Base-by-base conservation (phyloP, 345 rosid species). In the Hirschfeldia incana region DNA sequence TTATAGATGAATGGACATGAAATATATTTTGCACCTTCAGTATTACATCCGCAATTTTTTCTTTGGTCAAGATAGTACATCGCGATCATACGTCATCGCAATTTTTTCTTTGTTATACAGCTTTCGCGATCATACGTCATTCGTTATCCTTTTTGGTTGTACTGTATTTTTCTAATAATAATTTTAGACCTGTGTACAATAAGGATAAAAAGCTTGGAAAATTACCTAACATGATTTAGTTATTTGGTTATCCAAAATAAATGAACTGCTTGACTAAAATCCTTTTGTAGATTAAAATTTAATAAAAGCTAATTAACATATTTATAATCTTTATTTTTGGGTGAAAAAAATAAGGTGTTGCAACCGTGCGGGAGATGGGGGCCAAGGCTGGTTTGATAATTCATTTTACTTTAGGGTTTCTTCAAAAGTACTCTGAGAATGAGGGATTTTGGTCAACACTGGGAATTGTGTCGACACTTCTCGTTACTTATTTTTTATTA, bases 381-480 rank as follows among this genome's bases (percentile, higher is more conserved):
- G 61, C 32, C 32, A 3, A 0, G 32, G 53, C 53, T 46, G 53
- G 53, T 12, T 46, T 13, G 53, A 46, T 15, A 46, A 46, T 46
- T 46, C 53, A 32, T 62, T 69, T 39, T 59, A 57, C 46, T 78
- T 39, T 72, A 79, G 82, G 82, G 78, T 79, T 79, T 74, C 78
- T 74, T 79, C 82, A 79, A 69, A 79, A 74, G 78, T 63, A 74
- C 75, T 79, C 75, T 74, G 61, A 74, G 68, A 69, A 28, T 62
- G 75, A 67, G 74, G 82, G 81, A 67, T 65, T 78, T 78, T 85
- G 80, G 88, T 82, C 88, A 87, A 85, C 86, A 82, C 73, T 75
- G 87, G 90, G 88, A 85, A 82, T 83, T 82, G 88, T 80, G 85
- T 80, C 80, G 51, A 53, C 72, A 46, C 39, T 49, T 70, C 1